Base-by-base conservation (phyloP, 345 rosid species). In the Laguncularia racemosa region DNA sequence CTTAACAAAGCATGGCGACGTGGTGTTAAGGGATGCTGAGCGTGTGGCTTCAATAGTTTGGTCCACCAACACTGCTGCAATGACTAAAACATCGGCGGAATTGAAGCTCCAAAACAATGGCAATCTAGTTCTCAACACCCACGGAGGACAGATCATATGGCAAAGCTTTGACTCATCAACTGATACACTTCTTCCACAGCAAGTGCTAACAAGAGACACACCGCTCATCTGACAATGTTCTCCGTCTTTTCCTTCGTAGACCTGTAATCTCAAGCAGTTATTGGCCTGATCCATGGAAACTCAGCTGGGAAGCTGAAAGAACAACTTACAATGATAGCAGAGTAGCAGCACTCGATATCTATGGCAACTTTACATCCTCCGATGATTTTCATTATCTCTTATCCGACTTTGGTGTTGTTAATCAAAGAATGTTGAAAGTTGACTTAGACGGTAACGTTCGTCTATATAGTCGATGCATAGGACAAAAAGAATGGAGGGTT, bases 101-200 rank as follows among this genome's bases (percentile, higher is more conserved):
- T 50, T 67, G 26, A 45, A 59, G 4, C 77, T 78, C n/a, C 59
- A 28, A 6, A 20, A 75, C 51, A 49, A 56, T 6, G 75, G 83
- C 2, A 74, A 78, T 57, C 83, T 77, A 15, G 56, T 65, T 23
- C 48, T 73, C 19, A 13, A 8, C 1, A 18, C 53, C 47, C 0
- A 1, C 1, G 19, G 46, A 3, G 65, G 50, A 6, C 13, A 0
- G 6, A 13, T 28, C 14, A 12, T 63, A 17, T 78, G 76, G 80
- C 74, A 71, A 56, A 71, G 80, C 67, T 71, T 68, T 52, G 69
- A 76, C 53, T 51, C n/a, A 14, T 76, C 76, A 1, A 76, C 76
- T 1, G 56, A 76, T n/a, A n/a, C n/a, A n/a, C n/a, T n/a, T n/a
- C n/a, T n/a, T n/a, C n/a, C n/a, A n/a, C n/a, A n/a, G n/a, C n/a